Percentiles rank a stretch among this genome's conserved stretches.
Evolutionary conservation across 495 filamentous ascomycete species (phyloP).

Genomic region (Penicillium ucsense): DNA sequence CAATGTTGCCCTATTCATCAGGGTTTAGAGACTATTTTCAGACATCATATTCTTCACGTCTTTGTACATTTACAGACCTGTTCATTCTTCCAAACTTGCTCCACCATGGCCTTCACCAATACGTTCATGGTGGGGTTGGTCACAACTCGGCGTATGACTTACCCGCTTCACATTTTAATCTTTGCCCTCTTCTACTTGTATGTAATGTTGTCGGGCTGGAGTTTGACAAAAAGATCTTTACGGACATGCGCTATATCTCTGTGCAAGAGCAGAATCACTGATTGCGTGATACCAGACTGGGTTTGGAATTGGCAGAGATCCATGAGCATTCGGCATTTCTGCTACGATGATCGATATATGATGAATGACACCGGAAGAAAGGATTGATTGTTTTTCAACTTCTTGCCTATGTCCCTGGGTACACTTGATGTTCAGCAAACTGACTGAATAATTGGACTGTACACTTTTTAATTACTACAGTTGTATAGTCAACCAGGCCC

Average conservation of each 20-base stretch:
- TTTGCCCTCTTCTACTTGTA: constrained; percentile 15
- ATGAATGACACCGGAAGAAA: constrained; percentile 1
- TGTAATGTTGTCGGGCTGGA: constrained; percentile 17
- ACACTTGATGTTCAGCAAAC: no score
- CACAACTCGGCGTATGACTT: background rate
- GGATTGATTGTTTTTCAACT: no score
- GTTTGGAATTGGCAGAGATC: no score
- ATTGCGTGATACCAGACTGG: constrained; percentile 10
- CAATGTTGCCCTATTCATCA: no score
- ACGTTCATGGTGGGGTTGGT: no score
- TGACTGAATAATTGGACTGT: no score
- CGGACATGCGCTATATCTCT: constrained; percentile 1
- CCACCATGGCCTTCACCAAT: no score
- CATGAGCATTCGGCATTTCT: background rate
- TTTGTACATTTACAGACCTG: constrained; percentile 1
- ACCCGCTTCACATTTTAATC: constrained; percentile 1
- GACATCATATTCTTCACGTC: no score
- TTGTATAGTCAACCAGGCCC: no score
- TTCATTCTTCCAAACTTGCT: background rate
- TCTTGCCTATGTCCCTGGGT: no score
- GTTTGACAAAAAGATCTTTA: constrained; percentile 8
- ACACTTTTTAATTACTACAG: no score
- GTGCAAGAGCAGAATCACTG: constrained; percentile 1
- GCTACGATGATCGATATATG: constrained; percentile 7
- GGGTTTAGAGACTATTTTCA: no score